Conservation (phyloP, 2,329 filamentous ascomycete species). For the Colletotrichum euphorbiae region DNA sequence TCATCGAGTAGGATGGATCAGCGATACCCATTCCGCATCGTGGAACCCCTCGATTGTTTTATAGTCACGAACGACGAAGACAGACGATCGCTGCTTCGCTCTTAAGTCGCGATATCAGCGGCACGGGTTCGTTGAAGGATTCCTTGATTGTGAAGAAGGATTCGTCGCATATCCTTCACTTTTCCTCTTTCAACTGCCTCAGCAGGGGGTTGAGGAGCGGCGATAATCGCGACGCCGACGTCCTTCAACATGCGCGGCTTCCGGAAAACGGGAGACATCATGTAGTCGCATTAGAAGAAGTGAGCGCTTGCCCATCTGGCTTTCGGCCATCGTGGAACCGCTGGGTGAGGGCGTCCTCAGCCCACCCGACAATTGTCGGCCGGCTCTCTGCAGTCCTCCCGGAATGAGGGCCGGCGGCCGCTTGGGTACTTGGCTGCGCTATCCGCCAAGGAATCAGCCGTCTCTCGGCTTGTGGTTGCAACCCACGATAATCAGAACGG, state of each 20-base stretch:
- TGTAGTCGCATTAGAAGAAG: too few relatives aligned
- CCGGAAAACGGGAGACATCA: neutral
- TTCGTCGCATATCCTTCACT: neutral
- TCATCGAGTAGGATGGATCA: neutral
- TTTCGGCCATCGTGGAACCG: too few relatives aligned
- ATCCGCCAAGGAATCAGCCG: too few relatives aligned
- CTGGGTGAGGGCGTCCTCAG: too few relatives aligned
- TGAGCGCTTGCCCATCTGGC: neutral
- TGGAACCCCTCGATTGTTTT: neutral
- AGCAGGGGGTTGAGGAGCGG: neutral
- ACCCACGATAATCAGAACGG: neutral
- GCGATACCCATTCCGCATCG: neutral
- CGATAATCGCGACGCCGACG: neutral
- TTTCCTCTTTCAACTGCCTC: neutral
- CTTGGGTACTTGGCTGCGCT: too few relatives aligned
- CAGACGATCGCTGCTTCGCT: conserved; percentile 8
- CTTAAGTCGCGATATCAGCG: neutral
- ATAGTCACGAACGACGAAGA: neutral
- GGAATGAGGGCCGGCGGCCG: too few relatives aligned
- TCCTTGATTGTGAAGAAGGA: neutral
- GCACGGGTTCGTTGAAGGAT: neutral
- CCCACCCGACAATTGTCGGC: too few relatives aligned
- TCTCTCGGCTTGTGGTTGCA: neutral
- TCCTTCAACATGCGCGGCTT: neutral
- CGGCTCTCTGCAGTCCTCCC: too few relatives aligned